Evolutionary conservation across 495 filamentous ascomycete genomes (phyloP).

Genomic region (Penicillium steckii): DNA sequence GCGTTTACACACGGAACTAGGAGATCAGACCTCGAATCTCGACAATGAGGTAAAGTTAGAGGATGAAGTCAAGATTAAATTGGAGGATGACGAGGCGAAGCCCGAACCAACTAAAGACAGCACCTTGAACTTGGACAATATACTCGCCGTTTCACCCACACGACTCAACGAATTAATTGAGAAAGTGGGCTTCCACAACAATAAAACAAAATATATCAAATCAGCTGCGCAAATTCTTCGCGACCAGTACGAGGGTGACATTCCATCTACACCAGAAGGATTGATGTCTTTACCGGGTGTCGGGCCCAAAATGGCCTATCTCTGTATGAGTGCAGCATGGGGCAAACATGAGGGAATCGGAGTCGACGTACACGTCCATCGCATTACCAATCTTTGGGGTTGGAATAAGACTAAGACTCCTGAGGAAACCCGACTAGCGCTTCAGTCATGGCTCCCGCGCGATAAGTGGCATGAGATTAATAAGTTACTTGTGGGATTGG

Average conservation of each 20-base stretch:
- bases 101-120: slow-evolving; percentile 44
- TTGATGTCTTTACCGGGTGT: slow-evolving; percentile 84
- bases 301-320: slow-evolving; percentile 95
- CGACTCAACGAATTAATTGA: slow-evolving; percentile 76
- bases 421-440: slow-evolving; percentile 75
- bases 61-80: slow-evolving; percentile 14
- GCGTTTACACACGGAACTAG: slow-evolving; percentile 72
- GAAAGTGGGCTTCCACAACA: slow-evolving; percentile 92
- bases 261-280: slow-evolving; percentile 76
- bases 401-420: slow-evolving; percentile 85
- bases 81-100: slow-evolving; percentile 16
- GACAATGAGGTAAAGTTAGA: slow-evolving; percentile 15
- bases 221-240: slow-evolving; percentile 68
- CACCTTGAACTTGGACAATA: slow-evolving; percentile 71
- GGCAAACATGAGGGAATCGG: slow-evolving; percentile 61
- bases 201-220: slow-evolving; percentile 91
- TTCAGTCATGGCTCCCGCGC: slow-evolving; percentile 81
- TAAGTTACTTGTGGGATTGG: slow-evolving; percentile 84
- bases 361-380: slow-evolving; percentile 71
- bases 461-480: slow-evolving; percentile 97
- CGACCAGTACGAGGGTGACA: slow-evolving; percentile 70
- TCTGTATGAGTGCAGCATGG: slow-evolving; percentile 77
- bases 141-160: slow-evolving; percentile 68
- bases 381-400: slow-evolving; percentile 94
- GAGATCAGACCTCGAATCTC: slow-evolving; percentile 10